A percentile compares a stretch with the other conserved stretches of the same genome.
Evolutionary conservation across 169 alveolate genomes (phyloP).

Genomic region (Eimeria acervulina): DNA sequence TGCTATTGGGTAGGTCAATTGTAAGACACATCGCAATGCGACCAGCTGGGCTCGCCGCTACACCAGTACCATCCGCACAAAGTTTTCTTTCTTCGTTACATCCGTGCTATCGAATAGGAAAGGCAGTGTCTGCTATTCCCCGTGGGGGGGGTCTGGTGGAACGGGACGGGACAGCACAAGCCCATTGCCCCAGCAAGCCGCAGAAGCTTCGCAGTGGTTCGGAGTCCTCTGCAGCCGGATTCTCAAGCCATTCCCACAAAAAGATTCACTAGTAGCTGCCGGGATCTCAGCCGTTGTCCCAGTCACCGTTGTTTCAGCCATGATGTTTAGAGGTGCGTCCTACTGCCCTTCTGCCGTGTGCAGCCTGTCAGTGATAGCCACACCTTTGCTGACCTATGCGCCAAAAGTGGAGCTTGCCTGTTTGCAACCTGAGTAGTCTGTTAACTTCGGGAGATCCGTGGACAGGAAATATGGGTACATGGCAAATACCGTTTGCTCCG

Average conservation of each 20-base stretch:
- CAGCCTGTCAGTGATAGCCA: not conserved
- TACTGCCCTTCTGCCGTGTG: not conserved
- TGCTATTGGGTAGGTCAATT: constrained; percentile 29
- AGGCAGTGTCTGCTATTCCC: constrained; percentile 76
- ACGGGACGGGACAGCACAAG: not conserved
- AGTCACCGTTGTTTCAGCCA: constrained; percentile 33
- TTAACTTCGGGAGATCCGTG: not conserved
- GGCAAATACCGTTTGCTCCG: not conserved
- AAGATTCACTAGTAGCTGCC: not conserved
- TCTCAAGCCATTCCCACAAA: constrained; percentile 31
- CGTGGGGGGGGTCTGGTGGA: constrained; percentile 48
- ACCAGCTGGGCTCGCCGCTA: constrained; percentile 77
- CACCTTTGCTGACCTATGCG: not conserved
- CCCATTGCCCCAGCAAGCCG: constrained; percentile 10
- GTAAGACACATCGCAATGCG: constrained; percentile 52
- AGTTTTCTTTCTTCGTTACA: constrained; percentile 49
- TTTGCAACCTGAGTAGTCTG: not conserved
- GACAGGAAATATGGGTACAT: not conserved
- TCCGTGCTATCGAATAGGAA: constrained; percentile 31
- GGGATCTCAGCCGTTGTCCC: constrained; percentile 62
- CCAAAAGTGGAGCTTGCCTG: not conserved
- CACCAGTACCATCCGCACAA: constrained; percentile 57
- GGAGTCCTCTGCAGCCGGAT: constrained; percentile 72
- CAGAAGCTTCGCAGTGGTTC: constrained; percentile 56
- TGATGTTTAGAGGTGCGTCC: constrained; percentile 54